These are phyloP conservation scores for Phaffia tasmanica DNA, from an alignment of 768 basidiomycete species.

Conservation along the genomic window DNA sequence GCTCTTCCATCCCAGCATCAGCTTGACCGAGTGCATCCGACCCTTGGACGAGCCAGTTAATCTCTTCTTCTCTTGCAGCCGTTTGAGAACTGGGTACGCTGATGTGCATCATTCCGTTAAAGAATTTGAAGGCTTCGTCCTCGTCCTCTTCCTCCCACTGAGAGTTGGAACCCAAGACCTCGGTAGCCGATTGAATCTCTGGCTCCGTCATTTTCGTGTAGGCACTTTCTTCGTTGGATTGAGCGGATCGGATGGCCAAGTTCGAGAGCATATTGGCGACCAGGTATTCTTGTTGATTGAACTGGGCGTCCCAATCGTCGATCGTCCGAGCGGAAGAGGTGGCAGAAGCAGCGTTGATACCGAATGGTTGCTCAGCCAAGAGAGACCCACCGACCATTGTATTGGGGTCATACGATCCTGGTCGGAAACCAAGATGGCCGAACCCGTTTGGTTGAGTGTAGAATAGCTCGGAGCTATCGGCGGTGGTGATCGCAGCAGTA, in stretches of 20 bases:
- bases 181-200: conserved; percentile 3
- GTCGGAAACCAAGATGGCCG: too few relatives aligned
- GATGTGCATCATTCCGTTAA: conserved; percentile 12
- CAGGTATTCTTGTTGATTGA: background rate
- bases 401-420: too few relatives aligned
- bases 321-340: background rate
- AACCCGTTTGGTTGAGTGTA: too few relatives aligned
- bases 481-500: too few relatives aligned
- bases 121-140: conserved; percentile 24
- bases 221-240: background rate
- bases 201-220: conserved; percentile 1
- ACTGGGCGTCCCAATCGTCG: conserved; percentile 16
- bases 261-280: too few relatives aligned
- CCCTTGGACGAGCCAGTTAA: conserved; percentile 59
- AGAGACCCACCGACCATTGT: too few relatives aligned
- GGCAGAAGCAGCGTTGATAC: too few relatives aligned
- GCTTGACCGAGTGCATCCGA: conserved; percentile 79
- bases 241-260: conserved; percentile 1
- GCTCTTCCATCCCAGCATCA: conserved; percentile 46
- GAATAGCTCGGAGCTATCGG: too few relatives aligned
- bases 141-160: conserved; percentile 33
- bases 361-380: too few relatives aligned
- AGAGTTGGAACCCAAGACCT: conserved; percentile 28
- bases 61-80: conserved; percentile 39
- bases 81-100: background rate